Evolutionary conservation across 108 stramenopile species (phyloP).

Genomic region (Bacterosira constricta): DNA sequence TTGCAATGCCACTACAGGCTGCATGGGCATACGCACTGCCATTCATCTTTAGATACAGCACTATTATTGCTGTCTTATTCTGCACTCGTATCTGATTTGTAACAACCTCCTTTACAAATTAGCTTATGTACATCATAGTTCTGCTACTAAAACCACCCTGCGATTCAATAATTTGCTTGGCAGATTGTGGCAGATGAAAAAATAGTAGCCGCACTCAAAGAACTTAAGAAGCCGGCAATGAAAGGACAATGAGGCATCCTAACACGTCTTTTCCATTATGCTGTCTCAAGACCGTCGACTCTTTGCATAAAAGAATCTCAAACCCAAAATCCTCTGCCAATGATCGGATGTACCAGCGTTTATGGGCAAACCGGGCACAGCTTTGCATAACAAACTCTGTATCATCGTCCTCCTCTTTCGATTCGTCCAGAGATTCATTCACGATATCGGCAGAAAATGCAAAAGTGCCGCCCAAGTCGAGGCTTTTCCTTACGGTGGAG

Average conservation of each 20-base stretch:
- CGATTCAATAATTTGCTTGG: too few species aligned
- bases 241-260: conserved; percentile 30
- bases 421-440: conserved; percentile 31
- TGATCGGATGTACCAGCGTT: conserved; percentile 51
- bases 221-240: conserved; percentile 12
- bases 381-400: conserved; percentile 52
- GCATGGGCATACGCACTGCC: too few species aligned
- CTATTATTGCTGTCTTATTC: too few species aligned
- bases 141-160: too few species aligned
- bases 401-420: conserved; percentile 11
- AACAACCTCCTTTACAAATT: too few species aligned
- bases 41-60: too few species aligned
- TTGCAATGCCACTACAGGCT: too few species aligned
- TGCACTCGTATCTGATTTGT: too few species aligned
- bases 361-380: conserved; percentile 70
- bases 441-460: conserved; percentile 66
- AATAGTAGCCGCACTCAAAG: too few species aligned
- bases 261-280: conserved; percentile 40
- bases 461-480: conserved; percentile 52
- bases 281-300: conserved; percentile 39
- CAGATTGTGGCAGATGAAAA: too few species aligned
- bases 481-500: conserved; percentile 26
- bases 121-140: too few species aligned
- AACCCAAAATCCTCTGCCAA: conserved; percentile 49
- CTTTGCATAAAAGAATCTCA: conserved; percentile 13